phyloP scores from a whole-genome alignment of 768 basidiomycete species.

The Leccinellum albellum region DNA sequence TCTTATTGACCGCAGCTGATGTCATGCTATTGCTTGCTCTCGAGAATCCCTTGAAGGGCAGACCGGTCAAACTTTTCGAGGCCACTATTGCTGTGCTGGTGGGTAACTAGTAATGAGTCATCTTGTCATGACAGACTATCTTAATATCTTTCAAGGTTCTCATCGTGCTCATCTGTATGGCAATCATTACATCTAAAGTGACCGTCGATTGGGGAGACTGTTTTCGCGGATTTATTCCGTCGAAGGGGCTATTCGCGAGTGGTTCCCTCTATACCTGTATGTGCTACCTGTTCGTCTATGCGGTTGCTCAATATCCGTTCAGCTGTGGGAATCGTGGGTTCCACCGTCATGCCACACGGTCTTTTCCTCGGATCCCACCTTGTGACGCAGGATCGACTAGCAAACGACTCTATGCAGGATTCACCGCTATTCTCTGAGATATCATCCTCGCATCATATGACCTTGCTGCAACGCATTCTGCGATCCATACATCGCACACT shows the following conservation, averaged over 20 bases:
- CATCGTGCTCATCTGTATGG: slow-evolving; percentile 74
- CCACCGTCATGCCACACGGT: slow-evolving; percentile 92
- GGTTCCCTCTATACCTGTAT: slow-evolving; percentile 65
- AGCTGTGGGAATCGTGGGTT: slow-evolving; percentile 74
- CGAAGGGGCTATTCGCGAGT: slow-evolving; percentile 52
- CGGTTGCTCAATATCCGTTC: slow-evolving; percentile 12
- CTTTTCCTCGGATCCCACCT: slow-evolving; percentile 87
- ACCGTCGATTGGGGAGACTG: slow-evolving; percentile 67
- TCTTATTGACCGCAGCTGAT: slow-evolving; percentile 64
- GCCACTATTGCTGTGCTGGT: slow-evolving; percentile 60
- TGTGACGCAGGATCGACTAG: slow-evolving; percentile 75
- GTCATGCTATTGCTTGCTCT: slow-evolving; percentile 69
- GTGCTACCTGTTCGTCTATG: slow-evolving; percentile 18
- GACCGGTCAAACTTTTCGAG: slow-evolving; percentile 69
- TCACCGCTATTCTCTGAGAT: slow-evolving; percentile 12
- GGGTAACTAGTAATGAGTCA: slow-evolving; percentile 10
- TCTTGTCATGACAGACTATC: neutral
- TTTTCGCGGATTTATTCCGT: slow-evolving; percentile 76
- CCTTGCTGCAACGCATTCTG: slow-evolving; percentile 19
- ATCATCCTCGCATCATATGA: slow-evolving; percentile 11
- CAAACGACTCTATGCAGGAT: slow-evolving; percentile 22
- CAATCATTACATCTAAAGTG: slow-evolving; percentile 69
- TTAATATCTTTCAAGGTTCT: slow-evolving; percentile 43
- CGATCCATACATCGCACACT: slow-evolving; percentile 6
- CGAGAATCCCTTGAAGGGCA: slow-evolving; percentile 63